Percentiles rank a stretch among this genome's conserved stretches.
phyloP scores from a whole-genome alignment of 1,284 basidiomycete species.

The Tremellales sp. region DNA sequence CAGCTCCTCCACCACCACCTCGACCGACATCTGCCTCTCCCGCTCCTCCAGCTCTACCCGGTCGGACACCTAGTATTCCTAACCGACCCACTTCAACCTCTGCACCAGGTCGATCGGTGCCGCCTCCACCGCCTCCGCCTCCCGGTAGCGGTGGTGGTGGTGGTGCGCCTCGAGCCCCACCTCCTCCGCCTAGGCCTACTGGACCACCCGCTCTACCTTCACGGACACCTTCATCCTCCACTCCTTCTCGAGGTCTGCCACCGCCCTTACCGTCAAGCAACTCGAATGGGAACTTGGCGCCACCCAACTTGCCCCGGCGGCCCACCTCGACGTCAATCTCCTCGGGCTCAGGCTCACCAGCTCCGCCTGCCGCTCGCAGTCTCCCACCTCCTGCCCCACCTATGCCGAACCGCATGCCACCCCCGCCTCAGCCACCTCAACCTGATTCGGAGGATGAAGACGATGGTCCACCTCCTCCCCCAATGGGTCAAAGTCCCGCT shows the following conservation, averaged over 20 bases:
- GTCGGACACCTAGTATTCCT: slow-evolving; percentile 39
- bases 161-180: slow-evolving; percentile 45
- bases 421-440: slow-evolving; percentile 16
- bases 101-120: slow-evolving; percentile 15
- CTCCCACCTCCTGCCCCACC: slow-evolving; percentile 23
- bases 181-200: slow-evolving; percentile 36
- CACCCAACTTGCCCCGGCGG: slow-evolving; percentile 25
- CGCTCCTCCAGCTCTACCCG: slow-evolving; percentile 40
- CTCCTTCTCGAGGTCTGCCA: slow-evolving; percentile 26
- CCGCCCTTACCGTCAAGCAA: slow-evolving; percentile 14
- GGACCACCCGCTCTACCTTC: slow-evolving; percentile 41
- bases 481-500: too few species aligned
- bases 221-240: slow-evolving; percentile 19
- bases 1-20: slow-evolving; percentile 26
- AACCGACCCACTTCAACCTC: not conserved
- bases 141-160: slow-evolving; percentile 19
- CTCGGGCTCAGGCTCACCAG: slow-evolving; percentile 56
- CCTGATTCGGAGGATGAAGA: slow-evolving; percentile 14
- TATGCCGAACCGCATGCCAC: slow-evolving; percentile 12
- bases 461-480: slow-evolving; percentile 12
- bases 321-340: slow-evolving; percentile 17
- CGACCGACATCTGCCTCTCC: slow-evolving; percentile 43
- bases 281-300: slow-evolving; percentile 10
- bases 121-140: slow-evolving; percentile 47
- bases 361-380: slow-evolving; percentile 18